Percentiles rank a stretch among this genome's conserved stretches.
phyloP scores from a whole-genome alignment of 345 rosid genomes.

The Fremontodendron californicum region DNA sequence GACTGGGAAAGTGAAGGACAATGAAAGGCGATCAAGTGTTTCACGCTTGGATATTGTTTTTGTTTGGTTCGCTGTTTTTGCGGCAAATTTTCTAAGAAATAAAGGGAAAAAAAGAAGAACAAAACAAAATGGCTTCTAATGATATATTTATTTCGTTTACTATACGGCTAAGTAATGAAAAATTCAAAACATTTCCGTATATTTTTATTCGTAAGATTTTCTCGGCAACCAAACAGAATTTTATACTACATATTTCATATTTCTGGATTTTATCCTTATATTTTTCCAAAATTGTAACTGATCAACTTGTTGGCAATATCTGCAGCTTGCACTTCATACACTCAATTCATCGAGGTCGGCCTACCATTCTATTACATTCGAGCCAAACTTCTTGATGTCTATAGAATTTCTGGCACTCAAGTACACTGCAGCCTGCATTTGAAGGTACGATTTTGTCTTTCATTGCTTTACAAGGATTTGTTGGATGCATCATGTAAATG shows the following conservation, averaged over 20 bases:
- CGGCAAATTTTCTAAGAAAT: neutral
- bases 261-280: neutral
- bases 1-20: neutral
- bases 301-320: neutral
- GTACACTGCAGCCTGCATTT: conserved; percentile 71
- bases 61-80: neutral
- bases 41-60: neutral
- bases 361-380: conserved; percentile 55
- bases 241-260: neutral
- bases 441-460: conserved; percentile 46
- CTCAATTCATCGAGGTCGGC: conserved; percentile 85
- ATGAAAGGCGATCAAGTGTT: neutral
- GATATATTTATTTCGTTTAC: neutral
- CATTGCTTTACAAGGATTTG: neutral
- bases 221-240: neutral
- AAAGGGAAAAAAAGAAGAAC: neutral
- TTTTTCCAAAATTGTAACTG: neutral
- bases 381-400: conserved; percentile 61
- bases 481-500: neutral
- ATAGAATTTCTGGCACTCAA: conserved; percentile 45
- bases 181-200: too few relatives aligned
- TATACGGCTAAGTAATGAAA: neutral
- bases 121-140: neutral
- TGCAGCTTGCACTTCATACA: conserved; percentile 61
- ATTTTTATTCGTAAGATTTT: too few relatives aligned